Conservation (phyloP, 768 basidiomycete genomes). For the Calvatia gigantea region DNA sequence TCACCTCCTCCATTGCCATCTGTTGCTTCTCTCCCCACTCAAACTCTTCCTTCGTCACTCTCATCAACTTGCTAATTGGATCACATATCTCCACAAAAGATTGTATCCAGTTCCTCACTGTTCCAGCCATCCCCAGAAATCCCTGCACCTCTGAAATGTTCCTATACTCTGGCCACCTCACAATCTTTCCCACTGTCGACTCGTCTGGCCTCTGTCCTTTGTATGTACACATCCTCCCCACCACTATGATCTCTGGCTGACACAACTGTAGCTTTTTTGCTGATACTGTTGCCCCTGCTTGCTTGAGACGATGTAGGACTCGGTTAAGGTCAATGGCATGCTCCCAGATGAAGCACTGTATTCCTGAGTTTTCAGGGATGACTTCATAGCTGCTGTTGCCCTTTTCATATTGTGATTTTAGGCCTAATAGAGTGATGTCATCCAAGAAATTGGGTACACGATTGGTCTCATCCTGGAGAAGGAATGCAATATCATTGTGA, state of each 20-base stretch:
- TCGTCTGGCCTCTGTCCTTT: constrained; percentile 25
- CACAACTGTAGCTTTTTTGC: constrained; percentile 28
- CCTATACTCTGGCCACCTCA: constrained; percentile 22
- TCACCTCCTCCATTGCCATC: constrained; percentile 20
- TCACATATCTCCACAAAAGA: constrained; percentile 18
- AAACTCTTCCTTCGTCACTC: constrained; percentile 23
- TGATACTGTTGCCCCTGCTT: constrained; percentile 30
- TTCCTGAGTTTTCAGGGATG: constrained; percentile 23
- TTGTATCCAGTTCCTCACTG: constrained; percentile 21
- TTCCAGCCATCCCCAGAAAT: constrained; percentile 29
- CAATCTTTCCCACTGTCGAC: constrained; percentile 15
- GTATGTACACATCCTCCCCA: constrained; percentile 24
- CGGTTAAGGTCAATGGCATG: constrained; percentile 28
- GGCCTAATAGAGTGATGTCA: constrained; percentile 30
- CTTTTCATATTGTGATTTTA: constrained; percentile 24
- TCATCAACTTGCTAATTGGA: constrained; percentile 18
- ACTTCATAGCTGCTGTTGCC: constrained; percentile 18
- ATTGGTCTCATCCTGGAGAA: constrained; percentile 28
- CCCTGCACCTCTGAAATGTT: constrained; percentile 19
- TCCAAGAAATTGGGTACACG: constrained; percentile 25
- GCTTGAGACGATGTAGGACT: constrained; percentile 26
- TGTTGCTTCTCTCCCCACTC: constrained; percentile 23
- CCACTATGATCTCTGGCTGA: constrained; percentile 16
- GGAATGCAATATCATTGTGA: constrained; percentile 28
- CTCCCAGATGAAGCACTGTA: constrained; percentile 37